Percentiles rank a stretch among this genome's conserved stretches.
Evolutionary conservation across 768 basidiomycete species (phyloP).

Genomic region (Lentinula aciculospora): DNA sequence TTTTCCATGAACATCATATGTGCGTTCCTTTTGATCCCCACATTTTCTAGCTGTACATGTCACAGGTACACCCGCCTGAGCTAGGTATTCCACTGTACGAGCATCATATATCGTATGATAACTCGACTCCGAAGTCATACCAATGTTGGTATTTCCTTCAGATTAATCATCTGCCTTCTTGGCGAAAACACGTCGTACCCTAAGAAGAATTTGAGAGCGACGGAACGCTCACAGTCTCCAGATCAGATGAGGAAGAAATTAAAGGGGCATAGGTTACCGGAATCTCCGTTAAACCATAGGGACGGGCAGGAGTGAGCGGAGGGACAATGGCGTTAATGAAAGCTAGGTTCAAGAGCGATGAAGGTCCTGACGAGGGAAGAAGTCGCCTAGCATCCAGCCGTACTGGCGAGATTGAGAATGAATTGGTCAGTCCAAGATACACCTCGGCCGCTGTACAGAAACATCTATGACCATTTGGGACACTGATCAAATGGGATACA

Average conservation of each 20-base stretch:
- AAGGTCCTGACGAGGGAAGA: conserved; percentile 27
- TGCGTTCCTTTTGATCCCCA: conserved; percentile 31
- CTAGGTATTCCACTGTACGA: conserved; percentile 25
- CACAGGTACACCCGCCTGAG: conserved; percentile 27
- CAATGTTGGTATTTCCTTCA: conserved; percentile 28
- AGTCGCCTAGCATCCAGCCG: conserved; percentile 31
- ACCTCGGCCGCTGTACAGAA: too few relatives aligned
- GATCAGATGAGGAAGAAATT: conserved; percentile 21
- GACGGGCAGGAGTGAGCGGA: conserved; percentile 20
- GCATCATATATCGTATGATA: conserved; percentile 32
- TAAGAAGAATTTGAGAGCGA: conserved; percentile 11
- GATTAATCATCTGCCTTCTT: conserved; percentile 23
- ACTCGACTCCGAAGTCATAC: conserved; percentile 29
- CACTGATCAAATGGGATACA: too few relatives aligned
- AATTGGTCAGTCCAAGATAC: too few relatives aligned
- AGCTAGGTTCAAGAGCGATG: conserved; percentile 30
- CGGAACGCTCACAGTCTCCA: conserved; percentile 17
- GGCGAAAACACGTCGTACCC: conserved; percentile 22
- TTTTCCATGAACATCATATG: conserved; percentile 38
- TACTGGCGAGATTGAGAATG: conserved; percentile 31
- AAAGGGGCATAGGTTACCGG: conserved; percentile 28
- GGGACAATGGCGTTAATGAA: conserved; percentile 25
- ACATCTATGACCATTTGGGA: too few relatives aligned
- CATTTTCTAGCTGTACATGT: conserved; percentile 21
- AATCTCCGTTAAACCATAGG: conserved; percentile 29